Evolutionary conservation across 495 filamentous ascomycete genomes (phyloP), one percentile per base, ranked within the genome.

Genomic region (Aspergillus affinis): DNA sequence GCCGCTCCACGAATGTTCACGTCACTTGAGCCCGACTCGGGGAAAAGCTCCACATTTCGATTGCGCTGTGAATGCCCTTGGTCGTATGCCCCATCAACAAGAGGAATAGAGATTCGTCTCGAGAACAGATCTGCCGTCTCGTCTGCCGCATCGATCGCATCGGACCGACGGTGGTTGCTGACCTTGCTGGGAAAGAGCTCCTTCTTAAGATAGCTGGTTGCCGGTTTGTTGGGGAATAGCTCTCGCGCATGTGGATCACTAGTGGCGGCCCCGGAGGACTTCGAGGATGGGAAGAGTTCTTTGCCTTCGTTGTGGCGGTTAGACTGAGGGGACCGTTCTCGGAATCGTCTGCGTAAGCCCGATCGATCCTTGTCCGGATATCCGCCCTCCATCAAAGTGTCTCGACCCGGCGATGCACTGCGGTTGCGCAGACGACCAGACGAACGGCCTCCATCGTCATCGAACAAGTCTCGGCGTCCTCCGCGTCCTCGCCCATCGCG

Each of bases 331-430:
- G 77, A 76, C 23, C 78, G 72, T 60, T 79, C 75, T 15, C 78
- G 77, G 67, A 79, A 79, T 23, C 70, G 70, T 49, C 71, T 65
- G 55, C 71, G 66, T n/a, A 63, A 66, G 21, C 66, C 65, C n/a
- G 60, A 57, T 26, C 61, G 58, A 48, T 77, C 73, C 20, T 67
- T 69, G 4, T 80, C 77, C 66, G 83, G 81, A 15, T 73, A 73
- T 29, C 77, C 75, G 19, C 81, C 78, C 15, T 82, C 82, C 62
- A 88, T 84, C n/a, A 77, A 55, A 2, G 83, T 81, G 56, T 87
- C 84, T 21, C 86, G 80, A 3, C 71, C 72, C 4, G 92, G 92
- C 4, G 92, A 96, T 15, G 89, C 88, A 69, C 87, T 90, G 59
- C 78, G 84, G 60, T 88, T 81, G 45, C 88, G 82, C 54, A 84